Percentiles rank a stretch among this genome's conserved stretches.
Conservation (phyloP, 2,329 filamentous ascomycete species). For the Dactylellina sp. region DNA sequence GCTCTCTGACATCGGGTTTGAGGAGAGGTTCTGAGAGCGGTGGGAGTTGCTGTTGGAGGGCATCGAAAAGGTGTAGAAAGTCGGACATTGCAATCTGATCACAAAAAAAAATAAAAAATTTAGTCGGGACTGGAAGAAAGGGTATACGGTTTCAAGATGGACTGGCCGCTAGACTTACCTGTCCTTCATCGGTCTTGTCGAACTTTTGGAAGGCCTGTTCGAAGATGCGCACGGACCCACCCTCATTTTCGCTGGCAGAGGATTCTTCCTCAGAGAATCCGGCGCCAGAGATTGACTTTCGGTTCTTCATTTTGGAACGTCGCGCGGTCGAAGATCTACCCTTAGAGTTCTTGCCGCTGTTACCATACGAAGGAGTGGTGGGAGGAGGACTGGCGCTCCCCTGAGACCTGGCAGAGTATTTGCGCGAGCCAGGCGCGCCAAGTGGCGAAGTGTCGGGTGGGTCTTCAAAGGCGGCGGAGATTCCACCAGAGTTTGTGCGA, state of each 20-base stretch:
- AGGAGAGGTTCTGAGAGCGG: constrained; percentile 51
- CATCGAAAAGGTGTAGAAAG: constrained; percentile 51
- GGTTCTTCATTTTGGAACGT: constrained; percentile 45
- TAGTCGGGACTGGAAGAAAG: no score
- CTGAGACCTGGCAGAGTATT: constrained; percentile 31
- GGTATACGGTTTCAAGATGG: not conserved
- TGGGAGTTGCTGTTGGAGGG: constrained; percentile 48
- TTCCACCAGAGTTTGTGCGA: constrained; percentile 36
- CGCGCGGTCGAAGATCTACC: constrained; percentile 47
- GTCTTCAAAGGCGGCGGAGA: constrained; percentile 29
- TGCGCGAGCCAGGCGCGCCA: constrained; percentile 25
- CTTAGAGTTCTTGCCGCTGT: constrained; percentile 32
- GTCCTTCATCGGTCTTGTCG: constrained; percentile 46
- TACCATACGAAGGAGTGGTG: constrained; percentile 29
- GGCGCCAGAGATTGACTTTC: constrained; percentile 45
- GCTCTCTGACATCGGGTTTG: constrained; percentile 41
- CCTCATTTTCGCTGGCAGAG: constrained; percentile 48
- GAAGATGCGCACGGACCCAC: constrained; percentile 42
- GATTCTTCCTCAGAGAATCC: constrained; percentile 48
- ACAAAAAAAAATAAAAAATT: no score
- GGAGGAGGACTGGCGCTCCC: constrained; percentile 24
- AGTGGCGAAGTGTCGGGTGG: constrained; percentile 25
- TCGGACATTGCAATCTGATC: constrained; percentile 50
- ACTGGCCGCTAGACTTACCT: constrained; percentile 16
- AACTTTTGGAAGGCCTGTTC: constrained; percentile 48